Evolutionary conservation across 257 asterid species (phyloP).

Genomic region (Euphrasia confusa): DNA sequence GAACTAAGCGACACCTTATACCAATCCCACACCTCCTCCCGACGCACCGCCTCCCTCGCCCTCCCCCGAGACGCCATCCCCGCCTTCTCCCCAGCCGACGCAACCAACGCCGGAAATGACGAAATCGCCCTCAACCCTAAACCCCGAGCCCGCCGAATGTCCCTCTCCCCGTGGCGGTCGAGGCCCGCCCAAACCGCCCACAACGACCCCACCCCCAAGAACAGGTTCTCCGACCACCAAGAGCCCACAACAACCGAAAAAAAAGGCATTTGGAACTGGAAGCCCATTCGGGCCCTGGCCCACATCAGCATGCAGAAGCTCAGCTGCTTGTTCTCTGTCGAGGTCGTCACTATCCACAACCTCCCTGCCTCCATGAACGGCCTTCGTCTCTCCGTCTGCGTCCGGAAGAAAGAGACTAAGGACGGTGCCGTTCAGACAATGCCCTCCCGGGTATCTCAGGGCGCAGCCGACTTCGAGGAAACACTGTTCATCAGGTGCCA

Average conservation of each 20-base stretch:
- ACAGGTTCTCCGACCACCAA: constrained; percentile 27
- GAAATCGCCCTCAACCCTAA: constrained; percentile 45
- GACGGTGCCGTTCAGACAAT: constrained; percentile 82
- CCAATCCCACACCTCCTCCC: constrained; percentile 45
- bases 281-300: constrained; percentile 71
- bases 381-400: constrained; percentile 72
- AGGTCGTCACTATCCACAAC: constrained; percentile 63
- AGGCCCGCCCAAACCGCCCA: constrained; percentile 25
- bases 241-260: constrained; percentile 25
- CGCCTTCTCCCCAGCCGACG: constrained; percentile 28
- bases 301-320: constrained; percentile 83
- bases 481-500: constrained; percentile 75
- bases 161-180: constrained; percentile 78
- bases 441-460: constrained; percentile 84
- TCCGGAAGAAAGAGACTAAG: constrained; percentile 63
- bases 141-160: constrained; percentile 75
- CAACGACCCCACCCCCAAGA: constrained; percentile 10
- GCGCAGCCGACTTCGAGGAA: constrained; percentile 88
- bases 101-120: constrained; percentile 20
- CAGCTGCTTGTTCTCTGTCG: constrained; percentile 79
- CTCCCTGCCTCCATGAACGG: constrained; percentile 88
- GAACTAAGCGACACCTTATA: constrained; percentile 60
- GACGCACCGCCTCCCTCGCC: constrained; percentile 68
- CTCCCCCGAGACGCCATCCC: constrained; percentile 61
- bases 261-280: constrained; percentile 87